Evolutionary conservation across 805 yeast species (phyloP), one percentile per base, ranked within the genome.

Genomic region (Candida anglica): DNA sequence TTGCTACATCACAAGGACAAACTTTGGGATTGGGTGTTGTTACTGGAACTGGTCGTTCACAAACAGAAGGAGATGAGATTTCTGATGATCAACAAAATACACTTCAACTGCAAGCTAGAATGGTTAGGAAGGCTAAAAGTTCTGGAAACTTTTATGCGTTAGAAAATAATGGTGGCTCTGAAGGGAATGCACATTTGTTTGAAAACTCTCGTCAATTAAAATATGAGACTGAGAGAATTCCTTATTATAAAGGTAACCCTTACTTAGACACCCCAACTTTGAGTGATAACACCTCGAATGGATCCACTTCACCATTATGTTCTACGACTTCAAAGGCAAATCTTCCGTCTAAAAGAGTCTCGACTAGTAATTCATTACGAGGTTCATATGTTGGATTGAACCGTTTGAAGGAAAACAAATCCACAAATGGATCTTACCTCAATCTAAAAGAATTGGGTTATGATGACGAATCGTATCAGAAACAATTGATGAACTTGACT

Each of bases 361-460:
- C 66, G 7, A 44, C 43, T 2, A 39, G 47, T 10, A 53, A 45
- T 30, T 53, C 65, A 5, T 37, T 53, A n/a, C 44, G 51, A n/a
- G 62, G 49, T 41, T 64, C 71, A 2, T 59, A 47, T 30, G 53
- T 65, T 35, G 71, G 70, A 1, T 51, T 66, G 36, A 64, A 61
- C 38, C 36, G 67, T 20, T 43, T 65, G 24, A 66, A 65, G 38
- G 67, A 62, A 14, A n/a, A n/a, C n/a, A 43, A 48, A 14, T 48
- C 55, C 1, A 43, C 27, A 16, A 48, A 41, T 24, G 42, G 36
- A 22, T 48, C 59, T 3, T 37, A 39, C 15, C 32, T 39, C 25
- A 48, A 55, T 30, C 40, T 54, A 27, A 45, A 47, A 13, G 54
- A 46, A 3, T 37, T 30, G 29, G 37, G 17, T 13, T 32, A 25